These are phyloP conservation scores for Orobanche coerulescens DNA, from an alignment of 257 asterid genomes.

Conservation along the genomic window DNA sequence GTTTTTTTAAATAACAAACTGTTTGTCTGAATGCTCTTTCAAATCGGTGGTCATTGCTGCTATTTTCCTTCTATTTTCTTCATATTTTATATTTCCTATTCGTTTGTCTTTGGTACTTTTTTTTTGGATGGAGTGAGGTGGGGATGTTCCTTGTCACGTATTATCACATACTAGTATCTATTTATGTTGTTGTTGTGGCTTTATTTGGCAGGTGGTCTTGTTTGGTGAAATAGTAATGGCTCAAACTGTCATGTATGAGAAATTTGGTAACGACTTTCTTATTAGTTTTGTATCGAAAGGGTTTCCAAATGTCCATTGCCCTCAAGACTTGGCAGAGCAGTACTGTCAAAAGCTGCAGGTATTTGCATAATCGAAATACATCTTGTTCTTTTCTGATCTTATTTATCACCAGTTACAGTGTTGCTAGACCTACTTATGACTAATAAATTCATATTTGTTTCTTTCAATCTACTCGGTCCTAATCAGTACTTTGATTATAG, in stretches of 20 bases:
- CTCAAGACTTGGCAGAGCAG: slow-evolving; percentile 81
- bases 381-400: neutral
- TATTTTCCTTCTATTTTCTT: too few relatives aligned
- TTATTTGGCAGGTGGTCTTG: slow-evolving; percentile 50
- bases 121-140: too few relatives aligned
- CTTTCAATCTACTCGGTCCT: too few relatives aligned
- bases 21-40: neutral
- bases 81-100: too few relatives aligned
- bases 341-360: slow-evolving; percentile 88
- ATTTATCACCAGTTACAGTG: too few relatives aligned
- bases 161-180: neutral
- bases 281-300: slow-evolving; percentile 66
- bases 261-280: slow-evolving; percentile 75
- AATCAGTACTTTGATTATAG: too few relatives aligned
- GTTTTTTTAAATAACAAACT: too few relatives aligned
- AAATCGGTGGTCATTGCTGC: too few relatives aligned
- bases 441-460: too few relatives aligned
- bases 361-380: neutral
- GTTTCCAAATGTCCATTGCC: slow-evolving; percentile 56
- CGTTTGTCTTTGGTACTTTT: too few relatives aligned
- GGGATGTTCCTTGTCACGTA: neutral
- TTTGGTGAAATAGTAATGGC: slow-evolving; percentile 76
- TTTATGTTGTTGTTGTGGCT: slow-evolving; percentile 5
- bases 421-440: too few relatives aligned
- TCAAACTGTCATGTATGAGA: slow-evolving; percentile 90